phyloP scores from a whole-genome alignment of 2,329 filamentous ascomycete species.

The Ceratocystis cubensis region DNA sequence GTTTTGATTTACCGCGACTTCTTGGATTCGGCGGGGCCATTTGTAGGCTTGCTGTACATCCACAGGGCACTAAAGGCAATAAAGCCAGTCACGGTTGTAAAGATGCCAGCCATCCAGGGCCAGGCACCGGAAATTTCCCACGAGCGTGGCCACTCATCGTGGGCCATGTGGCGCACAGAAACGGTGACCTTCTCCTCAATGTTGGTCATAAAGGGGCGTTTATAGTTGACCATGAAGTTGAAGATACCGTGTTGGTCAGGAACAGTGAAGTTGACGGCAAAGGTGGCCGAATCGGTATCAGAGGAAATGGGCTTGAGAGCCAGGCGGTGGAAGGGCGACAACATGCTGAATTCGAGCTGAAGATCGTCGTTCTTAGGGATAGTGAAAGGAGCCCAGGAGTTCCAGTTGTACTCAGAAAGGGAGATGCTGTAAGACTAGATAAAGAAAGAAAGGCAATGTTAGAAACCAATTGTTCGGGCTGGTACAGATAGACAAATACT shows the following conservation, averaged over 20 bases:
- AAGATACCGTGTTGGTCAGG: slow-evolving; percentile 99
- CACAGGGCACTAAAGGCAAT: slow-evolving; percentile 74
- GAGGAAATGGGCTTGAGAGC: slow-evolving; percentile 47
- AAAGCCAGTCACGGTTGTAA: slow-evolving; percentile 72
- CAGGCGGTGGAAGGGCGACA: slow-evolving; percentile 91
- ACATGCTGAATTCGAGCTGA: slow-evolving; percentile 97
- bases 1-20: slow-evolving; percentile 34
- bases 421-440: slow-evolving; percentile 74
- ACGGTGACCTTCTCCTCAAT: slow-evolving; percentile 92
- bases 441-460: background rate
- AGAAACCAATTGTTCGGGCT: background rate
- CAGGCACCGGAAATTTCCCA: slow-evolving; percentile 82
- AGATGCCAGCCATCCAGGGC: slow-evolving; percentile 88
- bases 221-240: slow-evolving; percentile 96
- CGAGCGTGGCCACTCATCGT: slow-evolving; percentile 90
- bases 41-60: slow-evolving; percentile 54
- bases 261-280: slow-evolving; percentile 61
- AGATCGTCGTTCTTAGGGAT: slow-evolving; percentile 58
- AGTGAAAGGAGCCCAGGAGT: slow-evolving; percentile 62
- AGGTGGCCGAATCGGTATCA: slow-evolving; percentile 58
- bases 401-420: slow-evolving; percentile 68
- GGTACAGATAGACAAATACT: slow-evolving; percentile 32
- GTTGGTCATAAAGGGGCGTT: slow-evolving; percentile 78
- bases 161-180: slow-evolving; percentile 88
- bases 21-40: slow-evolving; percentile 30